Conservation (phyloP, 331 rosid species). For the Arachis monticola region DNA sequence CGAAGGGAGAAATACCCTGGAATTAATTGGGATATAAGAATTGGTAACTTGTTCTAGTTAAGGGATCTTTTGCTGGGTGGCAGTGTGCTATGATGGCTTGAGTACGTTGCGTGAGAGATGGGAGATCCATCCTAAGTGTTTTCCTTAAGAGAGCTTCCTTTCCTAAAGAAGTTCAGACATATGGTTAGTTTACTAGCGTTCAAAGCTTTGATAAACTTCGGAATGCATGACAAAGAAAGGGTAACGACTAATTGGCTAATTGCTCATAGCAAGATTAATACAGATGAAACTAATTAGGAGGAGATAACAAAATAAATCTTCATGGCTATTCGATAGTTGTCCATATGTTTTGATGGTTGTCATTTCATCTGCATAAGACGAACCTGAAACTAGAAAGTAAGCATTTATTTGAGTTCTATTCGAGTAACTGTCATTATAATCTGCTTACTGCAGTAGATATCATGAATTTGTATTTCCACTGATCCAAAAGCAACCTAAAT, state of each 20-base stretch:
- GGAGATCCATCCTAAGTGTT: slow-evolving; percentile 94
- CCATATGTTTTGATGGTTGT: slow-evolving; percentile 17
- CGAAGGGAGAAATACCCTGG: too few relatives aligned
- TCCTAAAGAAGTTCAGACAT: slow-evolving; percentile 58
- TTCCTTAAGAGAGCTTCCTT: slow-evolving; percentile 81
- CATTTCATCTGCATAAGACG: not conserved
- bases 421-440: too few relatives aligned
- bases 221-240: not conserved
- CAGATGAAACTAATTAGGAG: slow-evolving; percentile 2
- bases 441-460: too few relatives aligned
- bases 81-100: too few relatives aligned
- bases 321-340: slow-evolving; percentile 3
- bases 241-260: not conserved
- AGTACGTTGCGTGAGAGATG: too few relatives aligned
- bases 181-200: slow-evolving; percentile 41
- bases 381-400: not conserved
- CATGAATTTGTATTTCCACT: too few relatives aligned
- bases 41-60: too few relatives aligned
- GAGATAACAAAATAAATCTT: slow-evolving; percentile 5
- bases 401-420: too few relatives aligned
- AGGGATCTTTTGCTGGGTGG: slow-evolving; percentile 95
- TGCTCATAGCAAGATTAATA: not conserved
- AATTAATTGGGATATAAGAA: too few relatives aligned
- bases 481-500: too few relatives aligned
- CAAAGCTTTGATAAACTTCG: slow-evolving; percentile 30